Evolutionary conservation across 805 yeast genomes (phyloP), one percentile per base, ranked within the genome.

Genomic region (Suhomyces faveliae): DNA sequence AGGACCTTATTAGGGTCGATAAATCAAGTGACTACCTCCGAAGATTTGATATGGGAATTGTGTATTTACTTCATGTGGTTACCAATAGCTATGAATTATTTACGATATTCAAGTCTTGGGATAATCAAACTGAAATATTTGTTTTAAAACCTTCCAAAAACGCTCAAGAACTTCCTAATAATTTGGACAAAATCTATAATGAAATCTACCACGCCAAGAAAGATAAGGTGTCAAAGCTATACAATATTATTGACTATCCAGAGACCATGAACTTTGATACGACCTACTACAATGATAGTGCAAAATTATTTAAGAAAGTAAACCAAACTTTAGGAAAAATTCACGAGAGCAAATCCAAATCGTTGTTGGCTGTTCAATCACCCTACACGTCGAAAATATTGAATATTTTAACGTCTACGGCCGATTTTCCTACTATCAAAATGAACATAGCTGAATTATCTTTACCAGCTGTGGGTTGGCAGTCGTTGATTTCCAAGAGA

Each of bases 381-480:
- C 88, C 92, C 3, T 76, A 70, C 51, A 56, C 80, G 1, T 57
- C 66, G 1, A 78, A 77, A 51, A 56, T 89, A 3, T 50, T 72
- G 41, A 74, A 70, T 45, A 55, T 74, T 4, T 60, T 87, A 33
- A 73, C 71, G 22, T 66, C 81, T 0, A 56, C 83, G 3, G 50
- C 68, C 6, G 83, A 79, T 17, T 75, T 85, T 54, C 95, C 96
- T 3, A 72, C 81, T 1, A 68, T 90, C 30, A 76, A 76, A 48
- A 77, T 87, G 78, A 71, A 76, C 15, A 72, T 80, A 17, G 75
- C 80, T 40, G 87, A 84, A 54, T 59, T 81, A 15, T 68, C 80
- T 1, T 64, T 87, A 24, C 90, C 92, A 9, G 84, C 91, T 4
- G 68, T 91, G 44, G 85, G 90, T 3, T 90, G 97, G 96, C 94